Conservation (phyloP, 441 rosid genomes). For the Viola pubescens region DNA sequence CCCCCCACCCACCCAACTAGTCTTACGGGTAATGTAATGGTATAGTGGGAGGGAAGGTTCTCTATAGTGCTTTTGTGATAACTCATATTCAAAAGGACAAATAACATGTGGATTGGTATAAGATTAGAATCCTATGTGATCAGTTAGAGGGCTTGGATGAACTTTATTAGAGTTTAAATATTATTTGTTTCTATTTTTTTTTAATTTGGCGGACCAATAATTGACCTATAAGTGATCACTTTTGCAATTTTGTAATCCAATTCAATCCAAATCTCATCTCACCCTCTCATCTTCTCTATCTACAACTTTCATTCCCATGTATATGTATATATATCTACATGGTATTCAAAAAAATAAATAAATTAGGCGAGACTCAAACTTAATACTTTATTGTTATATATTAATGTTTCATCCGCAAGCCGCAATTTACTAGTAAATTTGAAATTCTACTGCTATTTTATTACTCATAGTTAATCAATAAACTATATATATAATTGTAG, state of each 20-base stretch:
- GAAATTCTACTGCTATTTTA: too few relatives aligned
- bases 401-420: too few relatives aligned
- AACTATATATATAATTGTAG: background rate
- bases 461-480: too few relatives aligned
- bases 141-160: constrained; percentile 21
- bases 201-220: constrained; percentile 33
- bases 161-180: constrained; percentile 16
- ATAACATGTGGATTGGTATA: constrained; percentile 26
- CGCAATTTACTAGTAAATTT: too few relatives aligned
- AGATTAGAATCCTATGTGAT: constrained; percentile 57
- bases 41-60: constrained; percentile 29
- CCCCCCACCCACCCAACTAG: constrained; percentile 24
- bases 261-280: constrained; percentile 1
- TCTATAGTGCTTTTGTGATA: constrained; percentile 14
- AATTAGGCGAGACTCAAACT: too few relatives aligned
- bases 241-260: background rate
- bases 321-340: too few relatives aligned
- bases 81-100: constrained; percentile 22
- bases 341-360: too few relatives aligned
- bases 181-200: constrained; percentile 8
- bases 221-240: constrained; percentile 25
- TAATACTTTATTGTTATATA: too few relatives aligned
- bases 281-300: background rate
- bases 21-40: constrained; percentile 7
- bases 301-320: too few relatives aligned